These are phyloP conservation scores for Vanderwaltozyma tropicalis DNA, from an alignment of 805 yeast species.

Conservation along the genomic window DNA sequence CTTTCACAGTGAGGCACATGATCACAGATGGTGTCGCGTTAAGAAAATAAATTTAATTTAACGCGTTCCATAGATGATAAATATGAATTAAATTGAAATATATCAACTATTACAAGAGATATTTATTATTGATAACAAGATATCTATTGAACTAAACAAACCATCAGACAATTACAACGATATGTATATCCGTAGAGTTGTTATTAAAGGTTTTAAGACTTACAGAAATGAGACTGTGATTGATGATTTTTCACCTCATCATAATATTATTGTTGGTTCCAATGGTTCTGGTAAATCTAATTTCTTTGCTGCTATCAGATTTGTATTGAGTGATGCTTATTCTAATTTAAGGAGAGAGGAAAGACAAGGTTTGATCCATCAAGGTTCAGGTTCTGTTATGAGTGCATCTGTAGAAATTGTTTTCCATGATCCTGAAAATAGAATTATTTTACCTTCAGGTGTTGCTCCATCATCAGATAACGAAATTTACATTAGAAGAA, in stretches of 20 bases:
- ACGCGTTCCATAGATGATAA: too few species aligned
- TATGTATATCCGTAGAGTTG: conserved; percentile 44
- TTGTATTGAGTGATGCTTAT: conserved; percentile 83
- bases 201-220: conserved; percentile 88
- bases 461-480: conserved; percentile 30
- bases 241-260: conserved; percentile 66
- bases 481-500: conserved; percentile 70
- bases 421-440: conserved; percentile 68
- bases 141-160: too few species aligned
- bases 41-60: too few species aligned
- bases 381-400: conserved; percentile 82
- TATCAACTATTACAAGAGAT: too few species aligned
- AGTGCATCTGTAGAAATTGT: conserved; percentile 87
- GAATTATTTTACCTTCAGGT: conserved; percentile 51
- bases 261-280: conserved; percentile 81
- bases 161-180: neutral
- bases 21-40: too few species aligned
- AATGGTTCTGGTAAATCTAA: conserved; percentile 97
- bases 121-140: too few species aligned
- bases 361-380: conserved; percentile 78
- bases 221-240: conserved; percentile 74
- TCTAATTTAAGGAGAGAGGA: conserved; percentile 77
- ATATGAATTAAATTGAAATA: too few species aligned
- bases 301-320: conserved; percentile 88
- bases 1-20: too few species aligned